phyloP scores from a whole-genome alignment of 1,284 basidiomycete genomes.

The Moesziomyces antarcticus region DNA sequence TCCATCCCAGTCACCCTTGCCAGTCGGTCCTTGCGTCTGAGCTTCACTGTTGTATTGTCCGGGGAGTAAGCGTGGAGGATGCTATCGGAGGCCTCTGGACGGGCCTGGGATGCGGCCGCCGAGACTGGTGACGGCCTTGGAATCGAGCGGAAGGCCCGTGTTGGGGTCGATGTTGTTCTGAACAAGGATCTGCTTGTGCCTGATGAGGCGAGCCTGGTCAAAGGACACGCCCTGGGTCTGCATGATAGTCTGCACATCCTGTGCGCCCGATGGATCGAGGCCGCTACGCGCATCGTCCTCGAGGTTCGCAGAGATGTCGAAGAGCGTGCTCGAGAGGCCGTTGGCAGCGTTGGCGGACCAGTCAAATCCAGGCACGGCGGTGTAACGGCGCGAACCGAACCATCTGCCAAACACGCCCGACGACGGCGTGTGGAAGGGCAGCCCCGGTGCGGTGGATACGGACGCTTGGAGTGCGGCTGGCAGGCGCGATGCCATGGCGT shows the following conservation, averaged over 20 bases:
- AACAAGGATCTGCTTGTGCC: constrained; percentile 53
- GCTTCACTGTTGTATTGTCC: not conserved
- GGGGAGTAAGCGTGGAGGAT: not conserved
- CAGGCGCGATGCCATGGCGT: constrained; percentile 12
- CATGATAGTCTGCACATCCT: constrained; percentile 61
- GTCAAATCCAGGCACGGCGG: constrained; percentile 25
- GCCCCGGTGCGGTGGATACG: not conserved
- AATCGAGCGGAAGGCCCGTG: constrained; percentile 62
- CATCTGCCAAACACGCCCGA: constrained; percentile 3
- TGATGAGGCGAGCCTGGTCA: constrained; percentile 62
- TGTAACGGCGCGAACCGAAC: constrained; percentile 12
- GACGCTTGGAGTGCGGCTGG: constrained; percentile 10
- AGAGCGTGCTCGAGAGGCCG: constrained; percentile 54
- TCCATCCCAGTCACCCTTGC: not conserved
- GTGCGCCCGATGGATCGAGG: constrained; percentile 55
- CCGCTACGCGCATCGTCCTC: constrained; percentile 52
- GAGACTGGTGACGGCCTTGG: constrained; percentile 60
- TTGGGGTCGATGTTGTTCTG: constrained; percentile 61
- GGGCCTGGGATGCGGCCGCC: constrained; percentile 10
- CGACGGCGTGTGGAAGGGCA: not conserved
- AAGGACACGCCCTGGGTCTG: constrained; percentile 49
- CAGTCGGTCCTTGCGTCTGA: not conserved
- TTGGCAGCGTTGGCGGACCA: constrained; percentile 40
- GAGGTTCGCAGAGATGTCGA: constrained; percentile 63
- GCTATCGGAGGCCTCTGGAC: not conserved